Conservation (phyloP, 352 stramenopile genomes). For the Phytophthora pseudosyringae region DNA sequence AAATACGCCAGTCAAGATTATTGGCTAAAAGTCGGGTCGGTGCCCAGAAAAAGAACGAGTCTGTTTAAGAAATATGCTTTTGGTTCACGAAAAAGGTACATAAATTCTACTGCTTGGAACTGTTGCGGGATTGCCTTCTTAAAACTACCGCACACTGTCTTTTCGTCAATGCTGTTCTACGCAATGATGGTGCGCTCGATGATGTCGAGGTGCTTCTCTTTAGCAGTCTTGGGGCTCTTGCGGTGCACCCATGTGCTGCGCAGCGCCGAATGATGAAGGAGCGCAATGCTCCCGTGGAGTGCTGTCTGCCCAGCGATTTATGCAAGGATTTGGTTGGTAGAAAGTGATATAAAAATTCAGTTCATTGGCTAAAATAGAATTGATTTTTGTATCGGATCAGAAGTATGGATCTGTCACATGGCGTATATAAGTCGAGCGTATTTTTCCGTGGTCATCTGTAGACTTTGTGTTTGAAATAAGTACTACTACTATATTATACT, state of each 20-base stretch:
- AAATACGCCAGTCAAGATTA: slow-evolving; percentile 5
- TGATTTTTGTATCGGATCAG: neutral
- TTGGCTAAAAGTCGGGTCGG: slow-evolving; percentile 1
- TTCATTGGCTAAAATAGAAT: neutral
- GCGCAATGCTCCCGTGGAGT: neutral
- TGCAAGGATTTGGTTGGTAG: neutral
- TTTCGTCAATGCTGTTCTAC: too few species aligned
- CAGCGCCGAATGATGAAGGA: neutral
- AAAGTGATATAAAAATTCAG: neutral
- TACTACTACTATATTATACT: too few species aligned
- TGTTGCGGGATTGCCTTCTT: too few species aligned
- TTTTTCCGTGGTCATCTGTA: slow-evolving; percentile 1
- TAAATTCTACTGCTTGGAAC: too few species aligned
- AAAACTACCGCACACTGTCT: too few species aligned
- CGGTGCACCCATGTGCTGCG: neutral
- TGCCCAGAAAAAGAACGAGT: too few species aligned
- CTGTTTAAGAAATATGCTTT: too few species aligned
- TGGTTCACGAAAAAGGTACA: too few species aligned
- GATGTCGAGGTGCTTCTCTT: neutral
- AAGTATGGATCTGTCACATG: neutral
- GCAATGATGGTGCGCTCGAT: neutral
- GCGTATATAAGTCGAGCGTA: neutral
- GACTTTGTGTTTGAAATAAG: too few species aligned
- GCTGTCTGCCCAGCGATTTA: neutral
- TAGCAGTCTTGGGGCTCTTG: neutral